A percentile compares a stretch with the other conserved stretches of the same genome.
Conservation (phyloP, 2,329 filamentous ascomycete genomes). For the Arthrobotrys musiformis region DNA sequence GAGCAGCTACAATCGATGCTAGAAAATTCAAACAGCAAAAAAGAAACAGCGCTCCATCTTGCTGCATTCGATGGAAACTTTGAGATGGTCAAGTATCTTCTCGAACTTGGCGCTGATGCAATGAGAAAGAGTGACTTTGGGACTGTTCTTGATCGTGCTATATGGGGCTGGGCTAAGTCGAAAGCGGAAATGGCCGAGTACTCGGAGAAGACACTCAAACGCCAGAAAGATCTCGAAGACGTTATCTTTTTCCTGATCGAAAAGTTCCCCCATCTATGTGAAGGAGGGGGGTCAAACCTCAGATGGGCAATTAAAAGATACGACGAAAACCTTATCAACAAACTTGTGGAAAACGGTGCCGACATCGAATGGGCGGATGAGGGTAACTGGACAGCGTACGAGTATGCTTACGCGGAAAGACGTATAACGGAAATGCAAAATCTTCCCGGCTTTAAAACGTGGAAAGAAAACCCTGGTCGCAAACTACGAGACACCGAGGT, state of each 20-base stretch:
- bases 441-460: constrained; percentile 24
- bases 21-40: not conserved
- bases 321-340: constrained; percentile 29
- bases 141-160: constrained; percentile 22
- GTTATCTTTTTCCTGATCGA: constrained; percentile 24
- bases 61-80: constrained; percentile 51
- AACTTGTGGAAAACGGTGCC: constrained; percentile 33
- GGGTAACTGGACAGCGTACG: constrained; percentile 28
- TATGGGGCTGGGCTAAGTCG: constrained; percentile 15
- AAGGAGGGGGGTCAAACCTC: not conserved
- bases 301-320: constrained; percentile 43
- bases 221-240: constrained; percentile 23
- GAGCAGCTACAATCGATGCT: constrained; percentile 43
- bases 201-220: constrained; percentile 9
- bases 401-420: constrained; percentile 37
- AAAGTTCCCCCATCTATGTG: constrained; percentile 22
- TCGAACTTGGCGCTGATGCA: constrained; percentile 55
- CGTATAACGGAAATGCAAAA: constrained; percentile 13
- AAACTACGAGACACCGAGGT: constrained; percentile 17
- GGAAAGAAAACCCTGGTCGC: constrained; percentile 17
- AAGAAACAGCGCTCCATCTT: constrained; percentile 55
- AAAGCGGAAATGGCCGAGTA: constrained; percentile 34
- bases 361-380: constrained; percentile 29
- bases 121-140: constrained; percentile 26
- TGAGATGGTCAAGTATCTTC: constrained; percentile 53